Evolutionary conservation across 2,329 filamentous ascomycete species (phyloP).

Genomic region (Endothia cerciana): DNA sequence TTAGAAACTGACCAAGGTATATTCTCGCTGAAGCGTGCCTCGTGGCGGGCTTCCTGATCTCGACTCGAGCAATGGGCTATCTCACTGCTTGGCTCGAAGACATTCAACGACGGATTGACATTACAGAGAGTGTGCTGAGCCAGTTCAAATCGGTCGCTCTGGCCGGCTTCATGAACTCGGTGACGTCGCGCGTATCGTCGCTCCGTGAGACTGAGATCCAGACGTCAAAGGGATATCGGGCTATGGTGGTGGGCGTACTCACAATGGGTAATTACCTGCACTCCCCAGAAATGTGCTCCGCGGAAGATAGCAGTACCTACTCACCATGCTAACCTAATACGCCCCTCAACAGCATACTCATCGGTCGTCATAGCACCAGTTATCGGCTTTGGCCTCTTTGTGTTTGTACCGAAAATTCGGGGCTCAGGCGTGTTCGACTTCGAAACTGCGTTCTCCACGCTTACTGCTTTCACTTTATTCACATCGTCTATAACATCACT

Average conservation of each 20-base stretch:
- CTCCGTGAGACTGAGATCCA: not conserved
- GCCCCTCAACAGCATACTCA: not conserved
- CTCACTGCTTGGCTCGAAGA: not conserved
- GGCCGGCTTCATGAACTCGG: not conserved
- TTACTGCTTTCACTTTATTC: not conserved
- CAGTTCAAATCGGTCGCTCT: not conserved
- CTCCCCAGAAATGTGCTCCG: not conserved
- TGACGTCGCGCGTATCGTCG: not conserved
- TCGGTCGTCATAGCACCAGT: not conserved
- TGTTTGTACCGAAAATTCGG: not conserved
- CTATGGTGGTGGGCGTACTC: not conserved
- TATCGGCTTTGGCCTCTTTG: not conserved
- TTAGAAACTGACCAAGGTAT: not conserved
- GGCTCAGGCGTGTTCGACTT: not conserved
- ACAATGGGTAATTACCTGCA: not conserved
- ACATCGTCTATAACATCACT: not conserved
- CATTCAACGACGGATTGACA: not conserved
- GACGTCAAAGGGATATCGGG: not conserved
- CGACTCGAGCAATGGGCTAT: not conserved
- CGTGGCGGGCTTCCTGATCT: not conserved
- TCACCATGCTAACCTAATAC: not conserved
- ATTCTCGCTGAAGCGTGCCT: not conserved
- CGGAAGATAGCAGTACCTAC: not conserved
- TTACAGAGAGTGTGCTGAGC: not conserved
- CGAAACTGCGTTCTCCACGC: not conserved